phyloP scores from a whole-genome alignment of 2,329 filamentous ascomycete genomes.

The Chaetomium strumarium region DNA sequence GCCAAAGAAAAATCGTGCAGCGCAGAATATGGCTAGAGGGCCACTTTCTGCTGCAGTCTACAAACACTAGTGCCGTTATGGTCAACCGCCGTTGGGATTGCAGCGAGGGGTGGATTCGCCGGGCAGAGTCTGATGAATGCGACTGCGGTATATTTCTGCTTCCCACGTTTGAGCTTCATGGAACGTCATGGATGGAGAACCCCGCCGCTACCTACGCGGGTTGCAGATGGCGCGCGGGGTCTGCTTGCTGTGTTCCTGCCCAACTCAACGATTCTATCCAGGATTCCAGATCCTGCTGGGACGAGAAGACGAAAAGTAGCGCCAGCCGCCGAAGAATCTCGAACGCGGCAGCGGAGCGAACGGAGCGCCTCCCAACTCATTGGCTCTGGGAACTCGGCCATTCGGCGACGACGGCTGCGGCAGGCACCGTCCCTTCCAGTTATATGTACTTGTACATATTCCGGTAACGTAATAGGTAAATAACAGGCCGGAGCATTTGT shows the following conservation, averaged over 20 bases:
- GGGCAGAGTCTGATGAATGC: slow-evolving; percentile 7
- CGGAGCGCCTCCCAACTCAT: neutral
- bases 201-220: slow-evolving; percentile 4
- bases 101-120: no score
- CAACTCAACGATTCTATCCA: slow-evolving; percentile 17
- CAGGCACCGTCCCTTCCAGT: neutral
- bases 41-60: neutral
- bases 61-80: no score
- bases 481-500: neutral
- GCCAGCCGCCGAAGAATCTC: slow-evolving; percentile 1
- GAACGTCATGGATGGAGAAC: slow-evolving; percentile 5
- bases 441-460: no score
- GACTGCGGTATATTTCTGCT: slow-evolving; percentile 21
- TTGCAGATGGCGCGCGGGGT: neutral
- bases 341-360: neutral
- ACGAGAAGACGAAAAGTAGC: neutral
- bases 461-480: no score
- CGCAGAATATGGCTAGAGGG: slow-evolving; percentile 8
- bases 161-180: slow-evolving; percentile 2
- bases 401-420: slow-evolving; percentile 1
- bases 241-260: slow-evolving; percentile 14
- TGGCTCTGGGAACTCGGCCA: neutral
- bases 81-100: neutral
- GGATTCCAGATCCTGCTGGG: neutral
- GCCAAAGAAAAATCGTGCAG: slow-evolving; percentile 9